Evolutionary conservation across 2,329 filamentous ascomycete genomes (phyloP).

Genomic region (Calonectria montana): DNA sequence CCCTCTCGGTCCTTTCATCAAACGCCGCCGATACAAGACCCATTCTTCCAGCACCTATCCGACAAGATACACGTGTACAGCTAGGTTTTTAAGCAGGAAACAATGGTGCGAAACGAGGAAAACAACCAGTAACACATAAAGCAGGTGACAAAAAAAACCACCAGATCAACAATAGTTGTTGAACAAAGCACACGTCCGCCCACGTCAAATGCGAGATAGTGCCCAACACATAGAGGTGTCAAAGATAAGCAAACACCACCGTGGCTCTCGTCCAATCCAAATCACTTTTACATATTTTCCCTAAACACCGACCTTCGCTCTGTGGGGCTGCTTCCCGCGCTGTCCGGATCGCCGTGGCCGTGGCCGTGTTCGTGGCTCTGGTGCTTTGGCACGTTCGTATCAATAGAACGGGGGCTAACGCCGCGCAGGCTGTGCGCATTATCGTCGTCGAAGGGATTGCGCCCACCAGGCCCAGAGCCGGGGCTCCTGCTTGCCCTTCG

Average conservation of each 20-base stretch:
- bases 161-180: conserved; percentile 12
- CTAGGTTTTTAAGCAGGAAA: conserved; percentile 22
- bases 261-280: neutral
- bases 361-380: conserved; percentile 30
- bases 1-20: conserved; percentile 24
- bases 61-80: conserved; percentile 24
- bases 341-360: conserved; percentile 49
- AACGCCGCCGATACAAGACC: conserved; percentile 33
- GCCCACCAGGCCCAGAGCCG: conserved; percentile 44
- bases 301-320: conserved; percentile 77
- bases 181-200: conserved; percentile 4
- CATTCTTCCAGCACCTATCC: conserved; percentile 14
- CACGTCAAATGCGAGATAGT: conserved; percentile 9
- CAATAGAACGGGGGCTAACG: conserved; percentile 81
- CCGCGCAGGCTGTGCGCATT: conserved; percentile 74
- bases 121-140: conserved; percentile 27
- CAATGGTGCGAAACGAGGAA: conserved; percentile 13
- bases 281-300: conserved; percentile 68
- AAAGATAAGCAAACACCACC: neutral
- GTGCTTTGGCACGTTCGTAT: conserved; percentile 53
- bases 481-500: conserved; percentile 58
- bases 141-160: conserved; percentile 34
- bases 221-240: neutral
- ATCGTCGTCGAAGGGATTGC: conserved; percentile 79
- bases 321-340: conserved; percentile 67